phyloP scores from a whole-genome alignment of 225 moss, liverwort and hornwort species.

The Ulota crispa region DNA sequence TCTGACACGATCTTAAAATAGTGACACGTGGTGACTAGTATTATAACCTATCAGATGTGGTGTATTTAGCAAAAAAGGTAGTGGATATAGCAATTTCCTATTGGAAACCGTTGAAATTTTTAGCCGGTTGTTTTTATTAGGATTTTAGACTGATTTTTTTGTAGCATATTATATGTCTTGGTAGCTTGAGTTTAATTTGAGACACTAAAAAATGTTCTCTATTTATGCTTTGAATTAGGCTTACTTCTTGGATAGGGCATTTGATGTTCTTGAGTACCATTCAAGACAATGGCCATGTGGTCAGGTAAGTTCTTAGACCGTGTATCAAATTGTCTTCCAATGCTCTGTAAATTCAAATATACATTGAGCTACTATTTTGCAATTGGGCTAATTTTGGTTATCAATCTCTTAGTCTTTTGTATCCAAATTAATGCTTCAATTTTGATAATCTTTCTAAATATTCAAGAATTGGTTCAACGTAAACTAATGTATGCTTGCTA shows the following conservation, averaged over 20 bases:
- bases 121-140: neutral
- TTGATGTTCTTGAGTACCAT: slow-evolving; percentile 84
- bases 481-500: slow-evolving; percentile 31
- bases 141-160: neutral
- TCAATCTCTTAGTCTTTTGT: neutral
- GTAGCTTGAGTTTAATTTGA: neutral
- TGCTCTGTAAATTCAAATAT: slow-evolving; percentile 5
- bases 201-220: neutral
- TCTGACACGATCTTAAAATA: no score
- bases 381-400: neutral
- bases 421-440: neutral
- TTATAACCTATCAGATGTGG: no score
- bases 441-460: neutral
- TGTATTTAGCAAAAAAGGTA: no score
- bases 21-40: no score
- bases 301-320: slow-evolving; percentile 55
- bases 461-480: slow-evolving; percentile 20
- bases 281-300: slow-evolving; percentile 97
- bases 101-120: neutral
- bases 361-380: neutral
- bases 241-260: slow-evolving; percentile 88
- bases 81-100: no score
- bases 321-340: neutral
- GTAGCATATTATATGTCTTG: neutral
- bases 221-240: slow-evolving; percentile 54